Base-by-base conservation (phyloP, 257 asterid genomes). In the Haberlea rhodopensis region DNA sequence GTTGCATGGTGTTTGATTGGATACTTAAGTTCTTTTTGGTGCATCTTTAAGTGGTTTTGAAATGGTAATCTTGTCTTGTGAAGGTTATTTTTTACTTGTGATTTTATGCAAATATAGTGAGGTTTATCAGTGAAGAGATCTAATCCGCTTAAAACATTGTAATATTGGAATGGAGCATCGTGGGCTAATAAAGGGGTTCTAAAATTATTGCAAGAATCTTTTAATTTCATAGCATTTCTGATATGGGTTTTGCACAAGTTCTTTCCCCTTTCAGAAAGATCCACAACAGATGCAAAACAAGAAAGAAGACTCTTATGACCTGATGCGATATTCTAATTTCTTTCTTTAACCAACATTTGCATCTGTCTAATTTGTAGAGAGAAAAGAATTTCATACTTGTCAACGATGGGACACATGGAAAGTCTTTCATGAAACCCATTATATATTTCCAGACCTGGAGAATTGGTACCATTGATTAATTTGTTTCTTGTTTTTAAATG, bases 371-470 rank as follows among this genome's bases (percentile, higher is more conserved):
- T 76, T 73, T 82, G 82, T 81, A 91, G 98, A 86, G 95, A 65
- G 96, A 82, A 68, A 85, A 83, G 72, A 70, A 85, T 67, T 77
- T 82, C 60, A 65, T 61, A 57, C 69, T 82, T 71, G 94, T 82
- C 71, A 79, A 51, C 57, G 84, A 81, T 26, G 94, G 86, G 68
- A 61, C 82, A 46, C 76, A 65, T 67, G 89, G 84, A 62, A 88
- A 87, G 79, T 81, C 75, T 75, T 60, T 78, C n/a, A 37, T 66
- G 75, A 89, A 82, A 84, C 95, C 95, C 70, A 91, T 91, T 32
- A 80, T 91, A 76, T 75, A 87, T 81, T 89, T 83, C 84, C 95
- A 85, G 71, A 76, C 87, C 28, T 91, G 98, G 98, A 89, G 98
- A 89, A 79, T 87, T 43, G 98, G 98, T 89, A 87, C 31, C 64